phyloP scores from a whole-genome alignment of 1,284 basidiomycete species.

The Ceratobasidium theobromae region DNA sequence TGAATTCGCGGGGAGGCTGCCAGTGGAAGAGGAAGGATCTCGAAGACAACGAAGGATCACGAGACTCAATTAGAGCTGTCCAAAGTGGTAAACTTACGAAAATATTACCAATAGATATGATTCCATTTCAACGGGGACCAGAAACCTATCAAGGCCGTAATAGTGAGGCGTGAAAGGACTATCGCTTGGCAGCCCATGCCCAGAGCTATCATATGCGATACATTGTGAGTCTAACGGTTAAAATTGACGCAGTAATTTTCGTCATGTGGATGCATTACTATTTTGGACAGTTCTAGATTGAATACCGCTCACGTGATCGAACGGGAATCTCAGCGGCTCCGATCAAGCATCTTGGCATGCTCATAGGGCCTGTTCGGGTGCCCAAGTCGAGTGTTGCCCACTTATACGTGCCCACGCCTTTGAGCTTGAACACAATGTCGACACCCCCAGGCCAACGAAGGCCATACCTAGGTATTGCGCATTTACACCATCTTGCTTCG shows the following conservation, averaged over 20 bases:
- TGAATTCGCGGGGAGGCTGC: background rate
- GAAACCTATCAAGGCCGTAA: no score
- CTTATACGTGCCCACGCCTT: slow-evolving; percentile 15
- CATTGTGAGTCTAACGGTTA: no score
- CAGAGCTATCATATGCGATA: no score
- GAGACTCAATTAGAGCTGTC: no score
- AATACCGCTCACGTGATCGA: background rate
- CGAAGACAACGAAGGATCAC: no score
- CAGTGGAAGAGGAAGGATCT: background rate
- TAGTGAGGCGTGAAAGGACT: no score
- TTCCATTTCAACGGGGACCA: no score
- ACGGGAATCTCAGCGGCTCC: slow-evolving; percentile 5
- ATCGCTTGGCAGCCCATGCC: no score
- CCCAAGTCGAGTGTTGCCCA: slow-evolving; percentile 8
- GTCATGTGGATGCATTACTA: no score
- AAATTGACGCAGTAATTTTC: no score
- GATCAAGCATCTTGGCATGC: slow-evolving; percentile 24
- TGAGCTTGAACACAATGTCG: slow-evolving; percentile 19
- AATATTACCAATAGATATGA: no score
- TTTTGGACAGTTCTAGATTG: background rate
- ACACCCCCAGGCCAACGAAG: slow-evolving; percentile 28
- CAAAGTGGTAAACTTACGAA: no score
- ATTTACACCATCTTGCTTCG: slow-evolving; percentile 20
- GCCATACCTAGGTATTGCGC: slow-evolving; percentile 16
- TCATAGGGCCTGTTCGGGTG: background rate